A percentile compares a stretch with the other conserved stretches of the same genome.
Conservation (phyloP, 2,329 filamentous ascomycete genomes). For the Colletotrichum falcatum region DNA sequence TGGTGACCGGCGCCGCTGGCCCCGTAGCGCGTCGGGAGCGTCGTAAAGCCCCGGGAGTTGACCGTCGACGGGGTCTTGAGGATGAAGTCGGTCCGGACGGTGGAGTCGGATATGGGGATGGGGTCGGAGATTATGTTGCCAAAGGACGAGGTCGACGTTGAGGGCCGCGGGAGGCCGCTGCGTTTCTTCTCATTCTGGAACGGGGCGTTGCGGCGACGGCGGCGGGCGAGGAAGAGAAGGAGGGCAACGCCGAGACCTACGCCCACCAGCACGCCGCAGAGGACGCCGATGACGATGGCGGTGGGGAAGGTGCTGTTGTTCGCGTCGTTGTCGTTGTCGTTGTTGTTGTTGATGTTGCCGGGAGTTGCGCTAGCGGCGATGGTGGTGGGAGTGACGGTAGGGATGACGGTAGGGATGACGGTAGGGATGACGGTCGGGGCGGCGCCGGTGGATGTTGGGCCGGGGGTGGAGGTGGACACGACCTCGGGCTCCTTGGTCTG, state of each 20-base stretch:
- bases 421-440: conserved; percentile 42
- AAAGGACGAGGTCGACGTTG: conserved; percentile 54
- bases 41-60: conserved; percentile 47
- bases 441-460: conserved; percentile 41
- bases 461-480: conserved; percentile 42
- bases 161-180: conserved; percentile 40
- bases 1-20: conserved; percentile 11
- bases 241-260: conserved; percentile 55
- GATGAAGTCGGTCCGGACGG: conserved; percentile 66
- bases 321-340: conserved; percentile 31
- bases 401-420: conserved; percentile 41
- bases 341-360: conserved; percentile 30
- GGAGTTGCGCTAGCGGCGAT: conserved; percentile 36
- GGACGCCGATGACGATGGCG: conserved; percentile 60
- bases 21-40: conserved; percentile 38
- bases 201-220: conserved; percentile 45
- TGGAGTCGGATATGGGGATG: conserved; percentile 57
- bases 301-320: conserved; percentile 46
- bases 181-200: conserved; percentile 42
- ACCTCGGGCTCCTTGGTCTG: conserved; percentile 55
- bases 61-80: conserved; percentile 53
- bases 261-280: conserved; percentile 59
- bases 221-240: conserved; percentile 53
- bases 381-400: conserved; percentile 37
- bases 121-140: conserved; percentile 69